Base-by-base conservation (phyloP, 352 stramenopile species). In the Pythium coloratum region DNA sequence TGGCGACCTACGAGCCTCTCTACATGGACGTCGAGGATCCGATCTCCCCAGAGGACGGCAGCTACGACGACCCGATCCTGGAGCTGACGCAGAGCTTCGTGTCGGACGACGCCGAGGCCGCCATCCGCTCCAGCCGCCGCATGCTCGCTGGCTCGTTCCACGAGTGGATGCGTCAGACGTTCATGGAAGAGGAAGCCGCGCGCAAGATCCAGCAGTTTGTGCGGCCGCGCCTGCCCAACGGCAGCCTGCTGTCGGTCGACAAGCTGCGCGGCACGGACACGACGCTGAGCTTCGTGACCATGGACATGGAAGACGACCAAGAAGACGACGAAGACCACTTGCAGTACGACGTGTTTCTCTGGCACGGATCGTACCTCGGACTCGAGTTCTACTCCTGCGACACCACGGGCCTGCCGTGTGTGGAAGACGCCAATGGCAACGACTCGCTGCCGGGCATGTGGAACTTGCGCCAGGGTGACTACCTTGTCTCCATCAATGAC, bases 401-500 rank as follows among this genome's bases (percentile, higher is more conserved):
- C 13, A 76, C 78, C 55, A 84, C 82, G 14, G 81, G 75, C 0
- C 86, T 77, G 46, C 82, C 81, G 16, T 82, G 78, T 59, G 78
- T 91, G 32, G 65, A 81, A 60, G 66, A 77, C 62, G 60, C 76
- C 30, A 75, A 83, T n/a, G 79, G 81, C 59, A 89, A 89, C 67
- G 73, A 83, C 47, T 74, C 77, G 36, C 73, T 91, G 18, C 81
- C 82, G 13, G 82, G 82, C 57, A 86, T 91, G 77, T 89, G 79
- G 79, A 84, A 81, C 55, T 58, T 90, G 44, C 77, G 77, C 34
- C 69, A 81, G 57, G 81, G 82, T 38, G 82, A 91, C 55, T 81
- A 82, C 18, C 64, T 91, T 28, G 75, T 91, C 46, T 72, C 81
- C 0, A 77, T 91, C 57, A 89, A 91, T 66, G 77, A 81, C 13